A percentile compares a stretch with the other conserved stretches of the same genome.
These are phyloP conservation scores for Crithidia acanthocephali DNA, from an alignment of 208 protist genomes.

Conservation along the genomic window DNA sequence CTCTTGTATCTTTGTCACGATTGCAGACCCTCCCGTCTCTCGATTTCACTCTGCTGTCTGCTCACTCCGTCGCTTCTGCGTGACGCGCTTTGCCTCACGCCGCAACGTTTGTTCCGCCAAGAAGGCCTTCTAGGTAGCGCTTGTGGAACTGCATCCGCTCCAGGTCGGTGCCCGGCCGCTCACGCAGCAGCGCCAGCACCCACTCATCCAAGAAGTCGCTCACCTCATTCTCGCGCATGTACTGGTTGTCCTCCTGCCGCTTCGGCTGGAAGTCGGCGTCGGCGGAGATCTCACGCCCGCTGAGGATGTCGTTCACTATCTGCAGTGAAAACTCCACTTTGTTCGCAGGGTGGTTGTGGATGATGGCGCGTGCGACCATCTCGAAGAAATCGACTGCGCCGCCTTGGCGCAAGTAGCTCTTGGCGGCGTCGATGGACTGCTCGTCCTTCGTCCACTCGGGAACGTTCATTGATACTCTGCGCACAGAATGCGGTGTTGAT, in stretches of 20 bases:
- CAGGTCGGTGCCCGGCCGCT: constrained; percentile 59
- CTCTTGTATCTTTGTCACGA: no score
- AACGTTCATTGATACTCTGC: constrained; percentile 33
- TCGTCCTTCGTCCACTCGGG: constrained; percentile 88
- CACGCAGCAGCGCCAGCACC: constrained; percentile 83
- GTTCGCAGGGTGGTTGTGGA: constrained; percentile 71
- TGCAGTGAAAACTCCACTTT: constrained; percentile 54
- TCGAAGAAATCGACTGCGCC: constrained; percentile 91
- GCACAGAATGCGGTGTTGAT: neutral
- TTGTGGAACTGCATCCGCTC: constrained; percentile 87
- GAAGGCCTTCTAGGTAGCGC: constrained; percentile 65
- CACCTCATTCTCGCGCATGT: constrained; percentile 77
- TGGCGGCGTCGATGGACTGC: constrained; percentile 84
- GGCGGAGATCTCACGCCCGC: constrained; percentile 52
- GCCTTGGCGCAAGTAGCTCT: constrained; percentile 83
- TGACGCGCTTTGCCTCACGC: neutral
- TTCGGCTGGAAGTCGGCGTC: constrained; percentile 66
- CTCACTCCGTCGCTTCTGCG: no score
- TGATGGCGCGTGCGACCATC: constrained; percentile 75
- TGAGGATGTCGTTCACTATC: constrained; percentile 69
- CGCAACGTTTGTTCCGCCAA: neutral
- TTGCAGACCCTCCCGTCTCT: no score
- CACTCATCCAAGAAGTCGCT: constrained; percentile 90
- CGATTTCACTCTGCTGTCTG: no score
- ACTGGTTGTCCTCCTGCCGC: constrained; percentile 70